Conservation (phyloP, 441 rosid genomes). For the Capsella rubella region DNA sequence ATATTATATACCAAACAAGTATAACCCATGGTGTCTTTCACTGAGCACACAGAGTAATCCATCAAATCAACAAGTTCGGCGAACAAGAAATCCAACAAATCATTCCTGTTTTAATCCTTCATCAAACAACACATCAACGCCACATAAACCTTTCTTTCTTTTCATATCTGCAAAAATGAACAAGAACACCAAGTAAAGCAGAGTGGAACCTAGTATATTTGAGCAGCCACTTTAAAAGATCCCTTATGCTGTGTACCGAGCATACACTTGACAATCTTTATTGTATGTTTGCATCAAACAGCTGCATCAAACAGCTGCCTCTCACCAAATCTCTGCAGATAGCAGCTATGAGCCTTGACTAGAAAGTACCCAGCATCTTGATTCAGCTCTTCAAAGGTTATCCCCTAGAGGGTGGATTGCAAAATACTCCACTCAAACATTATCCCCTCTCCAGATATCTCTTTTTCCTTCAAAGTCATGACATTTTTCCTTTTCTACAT, state of each 20-base stretch:
- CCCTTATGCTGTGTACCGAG: slow-evolving; percentile 28
- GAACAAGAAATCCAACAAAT: slow-evolving; percentile 23
- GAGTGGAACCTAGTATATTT: slow-evolving; percentile 29
- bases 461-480: slow-evolving; percentile 1
- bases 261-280: slow-evolving; percentile 23
- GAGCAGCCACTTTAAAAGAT: slow-evolving; percentile 25
- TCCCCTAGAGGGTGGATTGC: slow-evolving; percentile 15
- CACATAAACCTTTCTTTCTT: background rate
- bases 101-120: slow-evolving; percentile 21
- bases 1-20: slow-evolving; percentile 6
- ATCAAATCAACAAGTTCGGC: slow-evolving; percentile 22
- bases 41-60: background rate
- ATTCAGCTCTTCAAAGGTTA: slow-evolving; percentile 12
- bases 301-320: slow-evolving; percentile 56
- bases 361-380: slow-evolving; percentile 22
- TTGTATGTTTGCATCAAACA: slow-evolving; percentile 46
- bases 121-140: background rate
- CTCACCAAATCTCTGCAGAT: slow-evolving; percentile 61
- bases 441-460: slow-evolving; percentile 28
- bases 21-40: slow-evolving; percentile 6
- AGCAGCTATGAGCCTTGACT: slow-evolving; percentile 34
- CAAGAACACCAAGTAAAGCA: slow-evolving; percentile 28
- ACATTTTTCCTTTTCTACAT: slow-evolving; percentile 33
- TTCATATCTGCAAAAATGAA: slow-evolving; percentile 9
- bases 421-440: slow-evolving; percentile 29